Evolutionary conservation across 345 rosid genomes (phyloP).

Genomic region (Salix arbutifolia): DNA sequence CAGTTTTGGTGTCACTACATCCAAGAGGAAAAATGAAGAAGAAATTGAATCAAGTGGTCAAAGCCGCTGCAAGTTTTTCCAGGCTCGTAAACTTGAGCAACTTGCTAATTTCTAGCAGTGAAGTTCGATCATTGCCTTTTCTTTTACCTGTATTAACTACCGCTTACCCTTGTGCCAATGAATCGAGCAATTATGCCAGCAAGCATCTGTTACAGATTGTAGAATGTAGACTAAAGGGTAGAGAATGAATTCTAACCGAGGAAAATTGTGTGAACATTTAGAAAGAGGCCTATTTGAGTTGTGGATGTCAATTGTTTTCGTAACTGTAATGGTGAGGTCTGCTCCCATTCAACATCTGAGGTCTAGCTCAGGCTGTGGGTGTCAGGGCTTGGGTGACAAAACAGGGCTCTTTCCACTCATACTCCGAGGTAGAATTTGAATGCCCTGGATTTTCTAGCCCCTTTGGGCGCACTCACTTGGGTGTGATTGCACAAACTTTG

Average conservation of each 20-base stretch:
- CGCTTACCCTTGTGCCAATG: neutral
- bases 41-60: slow-evolving; percentile 77
- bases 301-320: too few relatives aligned
- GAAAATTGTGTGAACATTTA: neutral
- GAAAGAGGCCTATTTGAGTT: neutral
- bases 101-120: slow-evolving; percentile 53
- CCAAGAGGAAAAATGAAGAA: slow-evolving; percentile 69
- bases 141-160: too few relatives aligned
- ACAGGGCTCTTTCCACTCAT: neutral
- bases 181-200: neutral
- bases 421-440: neutral
- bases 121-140: neutral
- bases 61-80: slow-evolving; percentile 86
- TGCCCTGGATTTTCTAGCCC: neutral
- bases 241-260: neutral
- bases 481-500: neutral
- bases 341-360: neutral
- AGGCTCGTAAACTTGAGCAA: slow-evolving; percentile 72
- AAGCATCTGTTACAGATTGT: neutral
- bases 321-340: neutral
- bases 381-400: neutral
- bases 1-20: slow-evolving; percentile 53
- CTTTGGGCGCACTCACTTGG: neutral
- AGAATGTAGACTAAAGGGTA: neutral
- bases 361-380: neutral